These are phyloP conservation scores for Aegle marmelos DNA, from an alignment of 345 rosid species.

Conservation along the genomic window DNA sequence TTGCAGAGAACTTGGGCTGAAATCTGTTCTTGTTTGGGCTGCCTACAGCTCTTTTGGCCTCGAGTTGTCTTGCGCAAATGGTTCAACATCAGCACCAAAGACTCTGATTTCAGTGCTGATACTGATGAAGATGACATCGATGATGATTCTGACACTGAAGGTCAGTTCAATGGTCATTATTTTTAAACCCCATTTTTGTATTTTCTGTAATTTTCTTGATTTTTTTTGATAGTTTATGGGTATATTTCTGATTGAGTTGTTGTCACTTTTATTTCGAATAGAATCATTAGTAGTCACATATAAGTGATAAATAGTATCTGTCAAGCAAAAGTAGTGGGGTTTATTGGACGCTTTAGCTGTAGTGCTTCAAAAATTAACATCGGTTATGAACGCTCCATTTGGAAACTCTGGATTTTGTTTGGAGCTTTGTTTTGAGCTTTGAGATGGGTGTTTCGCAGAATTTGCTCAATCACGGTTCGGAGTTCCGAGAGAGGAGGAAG, in stretches of 20 bases:
- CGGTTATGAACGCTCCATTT: background rate
- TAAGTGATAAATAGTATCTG: no score
- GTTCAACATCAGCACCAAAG: conserved; percentile 65
- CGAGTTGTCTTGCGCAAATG: conserved; percentile 70
- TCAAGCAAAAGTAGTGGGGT: no score
- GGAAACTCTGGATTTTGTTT: background rate
- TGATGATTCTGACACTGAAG: conserved; percentile 48
- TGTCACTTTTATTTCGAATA: no score
- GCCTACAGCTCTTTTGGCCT: conserved; percentile 87
- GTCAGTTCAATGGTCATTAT: conserved; percentile 19
- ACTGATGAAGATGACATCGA: conserved; percentile 38
- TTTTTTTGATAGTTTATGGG: background rate
- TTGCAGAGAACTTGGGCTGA: conserved; percentile 77
- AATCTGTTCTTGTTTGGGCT: conserved; percentile 74
- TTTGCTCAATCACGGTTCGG: conserved; percentile 22
- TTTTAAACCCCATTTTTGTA: background rate
- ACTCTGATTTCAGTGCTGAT: conserved; percentile 83
- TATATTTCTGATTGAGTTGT: background rate
- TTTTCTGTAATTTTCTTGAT: background rate
- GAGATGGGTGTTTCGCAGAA: conserved; percentile 22
- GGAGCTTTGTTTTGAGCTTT: background rate
- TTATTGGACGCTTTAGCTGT: no score
- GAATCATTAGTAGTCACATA: no score
- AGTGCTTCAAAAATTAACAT: no score
- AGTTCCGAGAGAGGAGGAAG: conserved; percentile 28